Base-by-base conservation (phyloP, 192 early-diverging fungal genomes). In the Kickxella alabastrina region DNA sequence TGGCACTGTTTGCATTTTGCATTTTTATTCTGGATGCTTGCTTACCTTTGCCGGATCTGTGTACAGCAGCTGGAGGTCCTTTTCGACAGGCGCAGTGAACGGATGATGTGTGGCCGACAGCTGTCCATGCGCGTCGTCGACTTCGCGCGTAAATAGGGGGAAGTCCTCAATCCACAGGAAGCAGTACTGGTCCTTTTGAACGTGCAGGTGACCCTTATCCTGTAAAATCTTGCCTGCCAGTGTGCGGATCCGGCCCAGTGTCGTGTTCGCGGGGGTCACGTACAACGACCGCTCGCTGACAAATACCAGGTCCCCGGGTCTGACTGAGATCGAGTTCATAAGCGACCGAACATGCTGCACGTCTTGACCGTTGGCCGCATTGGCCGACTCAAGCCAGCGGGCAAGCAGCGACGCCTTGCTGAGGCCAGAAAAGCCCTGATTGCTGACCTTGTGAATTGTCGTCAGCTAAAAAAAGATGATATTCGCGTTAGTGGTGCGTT, bases 111-210 rank as follows among this genome's bases (percentile, higher is more conserved):
- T 95, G 17, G 93, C 77, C 10, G 75, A 64, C 7, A 85, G 62
- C 28, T 34, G 46, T 14, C 54, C 57, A 21, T 62, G 28, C 3
- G 61, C 62, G 14, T 70, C 77, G 27, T 82, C 80, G 4, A 74
- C 79, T 26, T 85, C 77, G 2, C 84, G 83, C 3, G 88, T 87
- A 53, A 95, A 95, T 17, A 95, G 68, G 6, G 93, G 93, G 52
- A 95, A 95, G 18, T 85, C 83, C 46, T 92, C 87, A 8, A 95
- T 63, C 93, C 93, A 95, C 36, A 91, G 45, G 54, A 95, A 93
- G 35, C 86, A 79, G 62, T 77, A 81, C 17, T 58, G 50, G 18
- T 68, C 46, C 3, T 57, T 51, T 9, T 76, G 65, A 27, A 87
- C 78, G 8, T 56, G 37, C 19, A 87, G 44, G 35, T 57, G 13